Percentiles rank a stretch among this genome's conserved stretches.
Conservation (phyloP, 1,284 basidiomycete species). For the Trichosporon coremiiforme region DNA sequence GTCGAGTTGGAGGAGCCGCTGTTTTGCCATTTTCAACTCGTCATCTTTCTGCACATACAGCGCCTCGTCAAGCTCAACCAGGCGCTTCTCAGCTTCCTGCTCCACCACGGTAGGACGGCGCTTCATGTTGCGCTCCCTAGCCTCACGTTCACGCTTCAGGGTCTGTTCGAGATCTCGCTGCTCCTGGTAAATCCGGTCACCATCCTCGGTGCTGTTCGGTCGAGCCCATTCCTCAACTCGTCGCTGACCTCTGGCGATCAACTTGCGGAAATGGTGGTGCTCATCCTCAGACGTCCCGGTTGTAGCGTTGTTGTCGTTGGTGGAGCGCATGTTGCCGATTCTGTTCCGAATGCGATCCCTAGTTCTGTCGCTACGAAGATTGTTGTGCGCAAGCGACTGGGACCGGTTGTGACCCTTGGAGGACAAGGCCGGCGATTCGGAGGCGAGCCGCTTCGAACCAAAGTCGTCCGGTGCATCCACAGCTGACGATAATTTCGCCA, state of each 20-base stretch:
- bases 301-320: background rate
- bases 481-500: constrained; percentile 18
- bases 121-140: constrained; percentile 1
- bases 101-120: constrained; percentile 23
- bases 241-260: constrained; percentile 12
- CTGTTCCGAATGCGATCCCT: constrained; percentile 17
- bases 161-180: constrained; percentile 13
- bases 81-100: constrained; percentile 19
- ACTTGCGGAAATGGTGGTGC: constrained; percentile 21
- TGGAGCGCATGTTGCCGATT: background rate
- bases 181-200: constrained; percentile 2
- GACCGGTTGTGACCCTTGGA: background rate
- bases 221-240: constrained; percentile 9
- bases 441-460: background rate
- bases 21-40: background rate
- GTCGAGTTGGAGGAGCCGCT: constrained; percentile 17
- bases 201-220: background rate
- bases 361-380: background rate
- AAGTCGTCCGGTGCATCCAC: background rate
- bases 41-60: constrained; percentile 24
- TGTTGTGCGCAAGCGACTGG: background rate
- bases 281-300: constrained; percentile 27
- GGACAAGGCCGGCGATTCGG: background rate
- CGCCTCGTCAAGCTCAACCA: constrained; percentile 23
- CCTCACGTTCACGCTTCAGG: constrained; percentile 19